These are phyloP conservation scores for Ustilago vetiveriae DNA, from an alignment of 1,284 basidiomycete genomes.

Conservation along the genomic window DNA sequence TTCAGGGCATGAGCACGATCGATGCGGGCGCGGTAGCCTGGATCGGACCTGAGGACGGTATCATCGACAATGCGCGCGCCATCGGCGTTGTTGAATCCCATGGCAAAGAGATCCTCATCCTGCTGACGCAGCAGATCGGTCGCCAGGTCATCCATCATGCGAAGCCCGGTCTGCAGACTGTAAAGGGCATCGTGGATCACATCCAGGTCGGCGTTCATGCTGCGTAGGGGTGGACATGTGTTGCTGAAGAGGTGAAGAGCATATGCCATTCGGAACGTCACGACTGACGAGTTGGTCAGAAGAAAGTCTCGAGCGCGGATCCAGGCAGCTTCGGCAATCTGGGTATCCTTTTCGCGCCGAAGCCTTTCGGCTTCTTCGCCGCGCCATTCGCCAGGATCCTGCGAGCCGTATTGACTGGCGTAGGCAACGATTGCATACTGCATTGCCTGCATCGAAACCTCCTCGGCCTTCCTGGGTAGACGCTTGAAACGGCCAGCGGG, in stretches of 20 bases:
- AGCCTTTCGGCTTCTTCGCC: conserved; percentile 15
- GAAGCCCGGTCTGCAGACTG: conserved; percentile 31
- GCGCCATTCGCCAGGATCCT: conserved; percentile 27
- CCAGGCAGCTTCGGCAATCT: conserved; percentile 45
- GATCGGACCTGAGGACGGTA: conserved; percentile 17
- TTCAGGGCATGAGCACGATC: conserved; percentile 33
- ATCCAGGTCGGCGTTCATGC: conserved; percentile 8
- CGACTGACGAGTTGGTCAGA: conserved; percentile 34
- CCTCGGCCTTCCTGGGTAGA: conserved; percentile 28
- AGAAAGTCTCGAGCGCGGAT: conserved; percentile 37
- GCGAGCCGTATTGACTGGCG: conserved; percentile 45
- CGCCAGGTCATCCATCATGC: conserved; percentile 45
- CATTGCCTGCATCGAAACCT: conserved; percentile 38
- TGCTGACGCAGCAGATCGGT: conserved; percentile 40
- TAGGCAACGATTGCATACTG: conserved; percentile 44
- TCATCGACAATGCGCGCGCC: conserved; percentile 24
- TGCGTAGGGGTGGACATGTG: conserved; percentile 39
- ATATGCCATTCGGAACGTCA: conserved; percentile 45
- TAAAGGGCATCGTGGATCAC: conserved; percentile 27
- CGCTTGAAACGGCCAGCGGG: conserved; percentile 28
- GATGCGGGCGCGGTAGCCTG: conserved; percentile 20
- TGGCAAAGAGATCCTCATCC: conserved; percentile 29
- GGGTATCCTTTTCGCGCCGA: conserved; percentile 29
- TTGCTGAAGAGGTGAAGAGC: conserved; percentile 42
- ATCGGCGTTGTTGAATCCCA: conserved; percentile 35